These are phyloP conservation scores for Desmodesmus armatus DNA, from an alignment of 139 green algal genomes.

Conservation along the genomic window DNA sequence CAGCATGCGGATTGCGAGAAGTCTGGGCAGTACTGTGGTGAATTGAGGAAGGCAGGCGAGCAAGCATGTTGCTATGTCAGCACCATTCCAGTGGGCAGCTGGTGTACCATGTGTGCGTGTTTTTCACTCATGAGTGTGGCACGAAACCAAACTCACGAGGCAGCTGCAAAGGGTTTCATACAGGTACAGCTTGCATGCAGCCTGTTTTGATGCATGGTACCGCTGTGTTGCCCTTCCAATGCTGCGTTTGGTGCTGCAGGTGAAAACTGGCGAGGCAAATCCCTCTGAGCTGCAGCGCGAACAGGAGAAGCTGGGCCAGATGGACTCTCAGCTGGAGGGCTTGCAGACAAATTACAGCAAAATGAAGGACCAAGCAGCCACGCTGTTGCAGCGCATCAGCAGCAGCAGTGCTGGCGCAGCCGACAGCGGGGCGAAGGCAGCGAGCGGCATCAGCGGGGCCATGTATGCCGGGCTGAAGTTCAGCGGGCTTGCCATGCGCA, in stretches of 20 bases:
- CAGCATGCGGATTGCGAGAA: too few species aligned
- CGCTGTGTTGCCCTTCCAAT: background rate
- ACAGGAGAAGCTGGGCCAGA: conserved; percentile 2
- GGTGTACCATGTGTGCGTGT: too few species aligned
- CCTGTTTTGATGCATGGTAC: too few species aligned
- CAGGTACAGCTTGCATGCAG: too few species aligned
- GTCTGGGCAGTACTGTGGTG: too few species aligned
- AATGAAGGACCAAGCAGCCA: conserved; percentile 12
- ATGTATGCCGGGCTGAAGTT: conserved; percentile 48
- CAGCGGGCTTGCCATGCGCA: conserved; percentile 39
- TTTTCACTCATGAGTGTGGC: too few species aligned
- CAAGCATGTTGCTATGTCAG: too few species aligned
- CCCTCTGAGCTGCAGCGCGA: conserved; percentile 5
- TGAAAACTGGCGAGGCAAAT: conserved; percentile 12
- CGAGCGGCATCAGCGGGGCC: too few species aligned
- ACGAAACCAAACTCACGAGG: too few species aligned
- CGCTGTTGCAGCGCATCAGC: conserved; percentile 21
- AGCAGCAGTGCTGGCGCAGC: background rate
- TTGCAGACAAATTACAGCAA: conserved; percentile 41
- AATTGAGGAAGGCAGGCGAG: too few species aligned
- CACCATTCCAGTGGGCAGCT: too few species aligned
- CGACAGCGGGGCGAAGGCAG: conserved; percentile 4
- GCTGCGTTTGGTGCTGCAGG: conserved; percentile 4
- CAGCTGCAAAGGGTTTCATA: too few species aligned
- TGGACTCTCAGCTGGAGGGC: conserved; percentile 9